Conservation (phyloP, 495 filamentous ascomycete species). For the Lasiosphaeriaceae sp. region DNA sequence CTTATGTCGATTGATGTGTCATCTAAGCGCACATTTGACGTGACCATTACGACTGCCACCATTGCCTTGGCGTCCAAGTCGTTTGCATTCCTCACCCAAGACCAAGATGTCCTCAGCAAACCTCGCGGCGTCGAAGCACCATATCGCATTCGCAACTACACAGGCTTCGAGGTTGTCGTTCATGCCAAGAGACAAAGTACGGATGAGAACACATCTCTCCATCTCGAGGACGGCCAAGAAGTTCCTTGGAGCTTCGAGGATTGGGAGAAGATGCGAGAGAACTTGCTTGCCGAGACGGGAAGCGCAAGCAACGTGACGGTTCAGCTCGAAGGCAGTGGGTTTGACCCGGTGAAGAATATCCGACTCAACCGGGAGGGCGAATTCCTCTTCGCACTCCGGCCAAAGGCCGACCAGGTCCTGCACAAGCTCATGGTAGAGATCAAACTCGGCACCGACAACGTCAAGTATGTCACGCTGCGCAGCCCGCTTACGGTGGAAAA, state of each 20-base stretch:
- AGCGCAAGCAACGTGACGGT: slow-evolving; percentile 73
- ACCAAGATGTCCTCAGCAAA: slow-evolving; percentile 92
- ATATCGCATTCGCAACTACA: slow-evolving; percentile 91
- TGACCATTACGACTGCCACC: slow-evolving; percentile 88
- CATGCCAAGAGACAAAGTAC: slow-evolving; percentile 69
- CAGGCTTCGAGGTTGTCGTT: slow-evolving; percentile 82
- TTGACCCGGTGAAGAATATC: slow-evolving; percentile 84
- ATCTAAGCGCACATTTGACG: slow-evolving; percentile 83
- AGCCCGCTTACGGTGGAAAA: slow-evolving; percentile 97
- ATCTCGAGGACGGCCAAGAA: slow-evolving; percentile 84
- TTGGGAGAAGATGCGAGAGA: slow-evolving; percentile 89
- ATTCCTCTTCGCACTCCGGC: slow-evolving; percentile 77
- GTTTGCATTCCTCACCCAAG: slow-evolving; percentile 79
- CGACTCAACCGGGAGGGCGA: slow-evolving; percentile 93
- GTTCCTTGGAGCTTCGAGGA: slow-evolving; percentile 95
- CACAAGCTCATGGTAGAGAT: slow-evolving; percentile 92
- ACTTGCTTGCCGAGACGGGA: slow-evolving; percentile 70
- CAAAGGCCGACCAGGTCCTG: slow-evolving; percentile 69
- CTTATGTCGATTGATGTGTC: slow-evolving; percentile 77
- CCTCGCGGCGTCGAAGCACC: slow-evolving; percentile 88
- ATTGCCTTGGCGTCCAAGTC: slow-evolving; percentile 93
- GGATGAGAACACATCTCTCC: slow-evolving; percentile 60
- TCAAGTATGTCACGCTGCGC: slow-evolving; percentile 96
- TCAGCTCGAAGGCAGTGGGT: slow-evolving; percentile 86
- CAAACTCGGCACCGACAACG: slow-evolving; percentile 82